Conservation (phyloP, 1,139 yeast species). For the Lodderomyces theae region DNA sequence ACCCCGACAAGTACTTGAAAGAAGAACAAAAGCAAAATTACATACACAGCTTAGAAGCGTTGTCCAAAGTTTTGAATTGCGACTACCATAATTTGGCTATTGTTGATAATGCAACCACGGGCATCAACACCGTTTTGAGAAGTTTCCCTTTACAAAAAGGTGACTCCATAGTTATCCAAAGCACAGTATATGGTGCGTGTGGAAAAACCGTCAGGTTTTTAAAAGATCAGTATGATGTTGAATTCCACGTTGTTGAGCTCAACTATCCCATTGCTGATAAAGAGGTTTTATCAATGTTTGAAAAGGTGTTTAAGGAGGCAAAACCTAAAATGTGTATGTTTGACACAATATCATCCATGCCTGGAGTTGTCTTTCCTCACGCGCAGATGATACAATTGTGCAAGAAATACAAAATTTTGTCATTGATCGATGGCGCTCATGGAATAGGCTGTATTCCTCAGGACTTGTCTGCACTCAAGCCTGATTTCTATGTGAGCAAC, state of each 20-base stretch:
- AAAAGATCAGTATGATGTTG: constrained; percentile 40
- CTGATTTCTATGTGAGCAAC: constrained; percentile 64
- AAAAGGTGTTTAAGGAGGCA: constrained; percentile 23
- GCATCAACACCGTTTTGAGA: constrained; percentile 57
- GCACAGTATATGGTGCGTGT: constrained; percentile 60
- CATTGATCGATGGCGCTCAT: constrained; percentile 74
- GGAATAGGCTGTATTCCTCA: constrained; percentile 51
- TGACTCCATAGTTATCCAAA: constrained; percentile 52
- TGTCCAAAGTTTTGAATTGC: constrained; percentile 42
- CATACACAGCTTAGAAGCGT: constrained; percentile 27
- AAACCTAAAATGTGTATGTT: constrained; percentile 47
- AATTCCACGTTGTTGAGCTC: constrained; percentile 42
- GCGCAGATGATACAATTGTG: constrained; percentile 48
- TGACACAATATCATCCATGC: constrained; percentile 64
- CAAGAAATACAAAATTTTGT: constrained; percentile 43
- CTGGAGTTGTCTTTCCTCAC: constrained; percentile 61
- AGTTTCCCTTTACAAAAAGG: constrained; percentile 51
- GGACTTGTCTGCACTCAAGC: constrained; percentile 42
- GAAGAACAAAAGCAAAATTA: constrained; percentile 23
- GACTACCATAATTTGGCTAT: constrained; percentile 47
- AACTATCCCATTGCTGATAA: constrained; percentile 50
- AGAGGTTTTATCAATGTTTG: constrained; percentile 44
- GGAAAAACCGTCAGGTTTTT: constrained; percentile 51
- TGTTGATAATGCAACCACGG: constrained; percentile 60
- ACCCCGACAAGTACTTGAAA: constrained; percentile 43